phyloP scores from a whole-genome alignment of 768 basidiomycete species.

The Pilatotrama ljubarskyi region DNA sequence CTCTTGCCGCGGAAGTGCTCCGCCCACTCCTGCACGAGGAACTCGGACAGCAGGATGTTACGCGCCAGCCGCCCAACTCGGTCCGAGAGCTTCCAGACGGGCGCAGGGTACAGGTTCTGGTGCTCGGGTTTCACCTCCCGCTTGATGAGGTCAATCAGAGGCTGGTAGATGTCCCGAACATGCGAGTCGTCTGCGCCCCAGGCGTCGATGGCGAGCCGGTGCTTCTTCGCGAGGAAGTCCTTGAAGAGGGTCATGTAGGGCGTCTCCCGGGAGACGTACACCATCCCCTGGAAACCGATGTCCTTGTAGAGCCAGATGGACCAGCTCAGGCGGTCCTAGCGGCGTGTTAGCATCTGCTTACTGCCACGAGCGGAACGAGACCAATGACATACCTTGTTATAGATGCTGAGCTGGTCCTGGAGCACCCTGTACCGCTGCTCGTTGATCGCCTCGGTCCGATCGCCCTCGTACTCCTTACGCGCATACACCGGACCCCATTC shows the following conservation, averaged over 20 bases:
- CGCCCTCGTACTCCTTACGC: constrained; percentile 50
- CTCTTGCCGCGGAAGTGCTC: constrained; percentile 63
- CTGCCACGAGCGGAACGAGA: not conserved
- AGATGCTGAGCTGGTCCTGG: constrained; percentile 72
- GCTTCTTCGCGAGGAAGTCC: constrained; percentile 74
- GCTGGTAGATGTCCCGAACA: constrained; percentile 62
- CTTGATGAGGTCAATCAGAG: constrained; percentile 62
- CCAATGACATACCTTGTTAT: constrained; percentile 53
- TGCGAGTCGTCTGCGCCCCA: constrained; percentile 71
- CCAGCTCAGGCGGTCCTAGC: constrained; percentile 67
- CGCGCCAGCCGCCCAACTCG: constrained; percentile 62
- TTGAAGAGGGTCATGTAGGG: constrained; percentile 71
- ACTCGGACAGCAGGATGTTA: constrained; percentile 70
- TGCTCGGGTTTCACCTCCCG: constrained; percentile 51
- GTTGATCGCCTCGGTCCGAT: constrained; percentile 65
- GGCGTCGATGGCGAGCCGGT: constrained; percentile 71
- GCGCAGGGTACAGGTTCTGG: constrained; percentile 59
- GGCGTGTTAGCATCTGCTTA: not conserved
- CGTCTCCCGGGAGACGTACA: constrained; percentile 65
- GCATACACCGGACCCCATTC: constrained; percentile 87
- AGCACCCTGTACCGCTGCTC: constrained; percentile 62
- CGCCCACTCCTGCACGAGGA: constrained; percentile 72
- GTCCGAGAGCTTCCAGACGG: constrained; percentile 60
- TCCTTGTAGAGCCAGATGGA: constrained; percentile 90
- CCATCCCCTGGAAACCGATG: constrained; percentile 87